phyloP scores from a whole-genome alignment of 1,139 yeast genomes.

The Schizosaccharomyces versatilis region DNA sequence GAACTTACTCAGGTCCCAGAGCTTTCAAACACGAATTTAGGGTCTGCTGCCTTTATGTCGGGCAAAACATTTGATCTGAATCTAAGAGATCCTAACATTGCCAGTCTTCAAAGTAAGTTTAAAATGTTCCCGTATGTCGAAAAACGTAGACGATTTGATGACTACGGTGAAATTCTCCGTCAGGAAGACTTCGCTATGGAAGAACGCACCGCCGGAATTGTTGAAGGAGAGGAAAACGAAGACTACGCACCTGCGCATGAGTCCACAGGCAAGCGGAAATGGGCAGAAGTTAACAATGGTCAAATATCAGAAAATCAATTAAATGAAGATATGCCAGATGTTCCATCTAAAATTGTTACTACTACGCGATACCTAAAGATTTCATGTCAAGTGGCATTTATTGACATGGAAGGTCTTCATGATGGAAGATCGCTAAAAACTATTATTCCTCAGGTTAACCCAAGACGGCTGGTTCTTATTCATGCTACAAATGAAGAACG shows the following conservation, averaged over 20 bases:
- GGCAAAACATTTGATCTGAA: constrained; percentile 8
- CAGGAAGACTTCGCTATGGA: constrained; percentile 36
- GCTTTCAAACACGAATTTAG: constrained; percentile 2
- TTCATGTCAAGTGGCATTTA: constrained; percentile 50
- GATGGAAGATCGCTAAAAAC: constrained; percentile 65
- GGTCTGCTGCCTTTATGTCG: constrained; percentile 8
- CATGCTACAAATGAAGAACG: constrained; percentile 10
- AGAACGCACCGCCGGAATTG: constrained; percentile 6
- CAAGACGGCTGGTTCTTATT: constrained; percentile 42
- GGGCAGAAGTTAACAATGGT: constrained; percentile 9
- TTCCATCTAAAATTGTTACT: constrained; percentile 12
- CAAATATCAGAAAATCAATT: neutral
- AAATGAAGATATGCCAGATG: constrained; percentile 5
- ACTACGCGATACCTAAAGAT: constrained; percentile 10
- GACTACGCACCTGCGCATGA: constrained; percentile 7
- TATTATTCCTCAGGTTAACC: constrained; percentile 60
- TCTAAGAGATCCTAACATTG: constrained; percentile 7
- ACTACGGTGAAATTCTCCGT: constrained; percentile 51
- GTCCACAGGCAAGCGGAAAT: constrained; percentile 7
- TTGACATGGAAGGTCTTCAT: constrained; percentile 69
- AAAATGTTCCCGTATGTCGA: constrained; percentile 58
- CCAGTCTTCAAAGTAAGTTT: constrained; percentile 7
- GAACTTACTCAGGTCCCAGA: constrained; percentile 5
- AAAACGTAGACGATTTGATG: constrained; percentile 44
- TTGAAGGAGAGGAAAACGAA: constrained; percentile 2